Conservation (phyloP, 1,284 basidiomycete genomes). For the Trametes hirsuta region DNA sequence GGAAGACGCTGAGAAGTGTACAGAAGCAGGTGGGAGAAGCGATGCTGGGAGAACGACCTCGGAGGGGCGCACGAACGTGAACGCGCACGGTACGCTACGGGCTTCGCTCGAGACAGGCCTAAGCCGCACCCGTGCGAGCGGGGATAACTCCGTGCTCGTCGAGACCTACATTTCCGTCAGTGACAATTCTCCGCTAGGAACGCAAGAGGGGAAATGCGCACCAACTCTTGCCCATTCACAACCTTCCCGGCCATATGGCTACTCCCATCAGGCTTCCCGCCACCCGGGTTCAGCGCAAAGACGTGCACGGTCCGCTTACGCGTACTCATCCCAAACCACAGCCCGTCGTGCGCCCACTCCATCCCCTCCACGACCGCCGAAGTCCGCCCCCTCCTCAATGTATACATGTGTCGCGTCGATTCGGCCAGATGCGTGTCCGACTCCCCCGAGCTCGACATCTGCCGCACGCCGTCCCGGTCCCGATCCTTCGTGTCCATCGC, state of each 20-base stretch:
- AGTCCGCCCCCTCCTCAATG: conserved; percentile 73
- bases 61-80: conserved; percentile 54
- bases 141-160: conserved; percentile 55
- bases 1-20: conserved; percentile 37
- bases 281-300: conserved; percentile 78
- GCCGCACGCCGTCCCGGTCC: neutral
- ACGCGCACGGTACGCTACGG: conserved; percentile 48
- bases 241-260: conserved; percentile 68
- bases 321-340: conserved; percentile 75
- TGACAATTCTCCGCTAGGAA: neutral
- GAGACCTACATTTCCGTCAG: conserved; percentile 36
- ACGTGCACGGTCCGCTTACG: conserved; percentile 69
- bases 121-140: conserved; percentile 60
- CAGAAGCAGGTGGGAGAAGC: conserved; percentile 43
- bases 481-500: neutral
- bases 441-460: neutral
- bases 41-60: conserved; percentile 41
- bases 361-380: conserved; percentile 62
- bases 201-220: conserved; percentile 34
- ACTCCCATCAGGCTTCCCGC: conserved; percentile 65
- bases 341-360: conserved; percentile 63
- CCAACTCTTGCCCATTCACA: conserved; percentile 54
- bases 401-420: conserved; percentile 66
- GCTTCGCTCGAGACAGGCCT: conserved; percentile 39
- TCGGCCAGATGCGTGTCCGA: conserved; percentile 24